Conservation (phyloP, 805 yeast species). For the Torulaspora franciscae region DNA sequence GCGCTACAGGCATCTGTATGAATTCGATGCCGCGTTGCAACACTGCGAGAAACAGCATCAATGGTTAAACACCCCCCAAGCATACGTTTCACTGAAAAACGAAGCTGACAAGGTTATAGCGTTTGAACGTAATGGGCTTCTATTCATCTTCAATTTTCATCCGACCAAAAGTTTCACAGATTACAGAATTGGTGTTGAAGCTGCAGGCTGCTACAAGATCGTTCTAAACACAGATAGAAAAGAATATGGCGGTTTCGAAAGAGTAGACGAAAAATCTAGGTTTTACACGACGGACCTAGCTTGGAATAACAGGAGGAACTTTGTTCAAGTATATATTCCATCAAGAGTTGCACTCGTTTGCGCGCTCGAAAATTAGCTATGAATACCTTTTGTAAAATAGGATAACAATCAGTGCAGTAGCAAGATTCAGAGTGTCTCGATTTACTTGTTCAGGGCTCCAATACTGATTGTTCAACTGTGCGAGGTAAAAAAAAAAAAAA, state of each 20-base stretch:
- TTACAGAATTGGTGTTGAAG: slow-evolving; percentile 86
- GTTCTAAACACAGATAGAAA: slow-evolving; percentile 69
- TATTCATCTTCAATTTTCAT: slow-evolving; percentile 88
- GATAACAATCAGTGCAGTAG: not conserved
- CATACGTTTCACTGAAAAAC: slow-evolving; percentile 82
- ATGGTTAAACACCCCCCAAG: slow-evolving; percentile 69
- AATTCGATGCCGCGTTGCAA: slow-evolving; percentile 86
- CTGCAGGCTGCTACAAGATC: slow-evolving; percentile 67
- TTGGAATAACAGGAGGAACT: slow-evolving; percentile 80
- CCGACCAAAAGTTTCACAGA: slow-evolving; percentile 78
- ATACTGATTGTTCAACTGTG: not conserved
- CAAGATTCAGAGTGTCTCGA: not conserved
- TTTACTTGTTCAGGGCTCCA: not conserved
- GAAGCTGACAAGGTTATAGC: slow-evolving; percentile 85
- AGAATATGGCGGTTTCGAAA: slow-evolving; percentile 74
- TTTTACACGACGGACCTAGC: slow-evolving; percentile 66
- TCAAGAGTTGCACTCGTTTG: slow-evolving; percentile 62
- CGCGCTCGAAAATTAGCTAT: slow-evolving; percentile 35
- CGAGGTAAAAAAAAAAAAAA: slow-evolving; percentile 7
- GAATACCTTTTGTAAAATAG: not conserved
- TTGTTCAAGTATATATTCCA: slow-evolving; percentile 77
- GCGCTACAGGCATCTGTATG: slow-evolving; percentile 70
- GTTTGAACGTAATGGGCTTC: slow-evolving; percentile 78
- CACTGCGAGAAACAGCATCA: slow-evolving; percentile 61
- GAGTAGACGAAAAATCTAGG: slow-evolving; percentile 53